phyloP scores from a whole-genome alignment of 2,329 filamentous ascomycete genomes.

The Scleromitrula shiraiana region DNA sequence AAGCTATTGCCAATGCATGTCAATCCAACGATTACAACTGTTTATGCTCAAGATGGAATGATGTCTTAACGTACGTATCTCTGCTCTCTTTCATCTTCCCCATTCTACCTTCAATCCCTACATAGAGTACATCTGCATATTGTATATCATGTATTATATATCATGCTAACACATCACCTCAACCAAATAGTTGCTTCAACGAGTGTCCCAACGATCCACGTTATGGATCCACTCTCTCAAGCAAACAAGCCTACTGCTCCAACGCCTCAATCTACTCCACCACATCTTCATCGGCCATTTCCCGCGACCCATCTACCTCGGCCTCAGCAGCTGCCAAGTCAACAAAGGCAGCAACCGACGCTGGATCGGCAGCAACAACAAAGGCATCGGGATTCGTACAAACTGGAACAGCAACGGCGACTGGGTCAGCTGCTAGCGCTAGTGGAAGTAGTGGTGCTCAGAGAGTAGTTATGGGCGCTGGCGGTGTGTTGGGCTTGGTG shows the following conservation, averaged over 20 bases:
- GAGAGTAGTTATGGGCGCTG: neutral
- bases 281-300: constrained; percentile 15
- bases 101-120: constrained; percentile 4
- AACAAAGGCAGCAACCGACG: neutral
- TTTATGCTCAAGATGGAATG: constrained; percentile 47
- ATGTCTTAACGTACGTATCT: constrained; percentile 39
- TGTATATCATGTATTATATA: no score
- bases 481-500: neutral
- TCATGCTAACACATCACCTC: constrained; percentile 11
- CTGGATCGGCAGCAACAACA: neutral
- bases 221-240: constrained; percentile 11
- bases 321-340: constrained; percentile 1
- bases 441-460: neutral
- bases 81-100: neutral
- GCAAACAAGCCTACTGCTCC: constrained; percentile 22
- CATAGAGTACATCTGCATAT: no score
- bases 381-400: no score
- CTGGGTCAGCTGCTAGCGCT: neutral
- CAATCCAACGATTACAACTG: constrained; percentile 35
- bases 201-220: constrained; percentile 48
- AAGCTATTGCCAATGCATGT: constrained; percentile 31
- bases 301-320: constrained; percentile 13
- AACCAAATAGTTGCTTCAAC: constrained; percentile 47
- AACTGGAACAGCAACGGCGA: constrained; percentile 5
- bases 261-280: constrained; percentile 19